A percentile compares a stretch with the other conserved stretches of the same genome.
These are phyloP conservation scores for Arachis monticola DNA, from an alignment of 331 rosid genomes.

Conservation along the genomic window DNA sequence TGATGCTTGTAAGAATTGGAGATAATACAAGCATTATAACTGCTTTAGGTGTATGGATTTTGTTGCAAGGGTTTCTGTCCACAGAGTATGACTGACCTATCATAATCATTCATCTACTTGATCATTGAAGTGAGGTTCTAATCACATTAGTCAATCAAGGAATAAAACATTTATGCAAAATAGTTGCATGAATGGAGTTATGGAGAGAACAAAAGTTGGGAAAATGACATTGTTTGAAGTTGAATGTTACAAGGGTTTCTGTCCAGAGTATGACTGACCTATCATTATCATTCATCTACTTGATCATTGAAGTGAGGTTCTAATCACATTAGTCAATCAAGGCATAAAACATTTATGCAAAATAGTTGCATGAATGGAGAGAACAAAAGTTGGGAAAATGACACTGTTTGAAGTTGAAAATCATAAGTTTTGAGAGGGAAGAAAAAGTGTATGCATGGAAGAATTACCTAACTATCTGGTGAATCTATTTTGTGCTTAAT, in stretches of 20 bases:
- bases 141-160: not conserved
- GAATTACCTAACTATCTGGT: not conserved
- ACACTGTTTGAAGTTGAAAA: not conserved
- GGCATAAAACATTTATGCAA: not conserved
- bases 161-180: not conserved
- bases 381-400: not conserved
- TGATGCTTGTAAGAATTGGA: not conserved
- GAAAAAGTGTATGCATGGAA: not conserved
- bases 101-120: not conserved
- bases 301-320: constrained; percentile 1
- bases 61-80: not conserved
- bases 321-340: not conserved
- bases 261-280: not conserved
- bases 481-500: constrained; percentile 2
- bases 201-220: not conserved
- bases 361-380: constrained; percentile 7
- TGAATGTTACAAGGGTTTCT: not conserved
- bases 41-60: not conserved
- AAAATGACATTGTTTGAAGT: not conserved
- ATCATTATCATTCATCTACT: not conserved
- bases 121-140: constrained; percentile 1
- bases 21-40: not conserved
- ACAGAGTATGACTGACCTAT: not conserved
- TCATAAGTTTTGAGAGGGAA: not conserved
- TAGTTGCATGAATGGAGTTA: not conserved